Base-by-base conservation (phyloP, 2,329 filamentous ascomycete species). In the Diaporthe destruens region DNA sequence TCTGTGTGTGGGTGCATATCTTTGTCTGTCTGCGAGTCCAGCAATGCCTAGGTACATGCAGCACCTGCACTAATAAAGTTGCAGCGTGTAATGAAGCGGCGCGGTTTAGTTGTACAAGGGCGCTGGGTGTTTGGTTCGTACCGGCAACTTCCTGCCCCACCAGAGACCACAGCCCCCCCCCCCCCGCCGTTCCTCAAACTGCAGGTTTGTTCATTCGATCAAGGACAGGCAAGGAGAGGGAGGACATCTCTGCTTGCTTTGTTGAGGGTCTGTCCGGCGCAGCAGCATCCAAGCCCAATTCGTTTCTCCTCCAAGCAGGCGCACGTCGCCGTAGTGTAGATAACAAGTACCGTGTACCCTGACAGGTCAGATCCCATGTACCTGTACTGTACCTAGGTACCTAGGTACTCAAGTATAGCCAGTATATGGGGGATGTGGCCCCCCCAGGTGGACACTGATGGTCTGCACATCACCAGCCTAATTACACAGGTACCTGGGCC, bases 71-170 rank as follows among this genome's bases (percentile, higher is more conserved):
- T 29, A 29, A 29, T 29, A 29, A 3, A 14, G 36, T 18, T 42
- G 39, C 39, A 42, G 39, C 39, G 39, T 18, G 29, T 29, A 29
- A 29, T 29, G 23, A 18, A 29, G 23, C 55, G 8, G n/a, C 39
- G 6, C 34, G 8, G 57, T 47, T 29, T 39, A 59, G 36, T 59
- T 44, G 36, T 25, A 56, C 53, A 56, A 36, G 39, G 47, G 39
- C 29, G 29, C 51, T 69, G 53, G 23, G 6, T 25, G 8, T 20
- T 29, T 47, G 39, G 44, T 69, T 61, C 34, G 67, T 61, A 49
- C 57, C 47, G 23, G 68, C 47, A 61, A 61, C 55, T 61, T 70
- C 55, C 68, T 53, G 55, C 55, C 68, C 68, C 68, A 70, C 67
- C 56, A 29, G 6, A 47, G 36, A 56, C 18, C 36, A 56, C 47